These are phyloP conservation scores for Lasiodiplodia hormozganensis DNA, from an alignment of 2,329 filamentous ascomycete genomes.

Conservation along the genomic window DNA sequence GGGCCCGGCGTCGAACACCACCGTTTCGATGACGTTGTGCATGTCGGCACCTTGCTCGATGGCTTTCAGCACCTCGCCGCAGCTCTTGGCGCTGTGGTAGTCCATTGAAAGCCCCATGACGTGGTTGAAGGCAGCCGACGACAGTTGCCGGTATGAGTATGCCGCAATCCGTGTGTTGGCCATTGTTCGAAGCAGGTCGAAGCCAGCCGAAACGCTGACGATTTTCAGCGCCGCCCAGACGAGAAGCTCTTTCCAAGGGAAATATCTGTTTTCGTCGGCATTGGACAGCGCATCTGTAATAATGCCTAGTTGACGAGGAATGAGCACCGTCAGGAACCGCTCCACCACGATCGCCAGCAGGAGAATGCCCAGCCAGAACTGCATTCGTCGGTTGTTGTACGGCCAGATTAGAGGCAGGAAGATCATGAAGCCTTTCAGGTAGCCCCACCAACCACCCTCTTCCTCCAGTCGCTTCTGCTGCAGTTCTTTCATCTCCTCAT, in stretches of 20 bases:
- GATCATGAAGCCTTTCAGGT: conserved; percentile 71
- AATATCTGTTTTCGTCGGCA: background rate
- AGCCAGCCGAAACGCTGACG: background rate
- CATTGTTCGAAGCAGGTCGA: background rate
- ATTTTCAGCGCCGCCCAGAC: background rate
- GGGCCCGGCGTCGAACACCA: conserved; percentile 66
- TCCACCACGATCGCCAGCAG: conserved; percentile 68
- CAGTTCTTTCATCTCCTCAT: conserved; percentile 59
- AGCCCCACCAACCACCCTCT: conserved; percentile 75
- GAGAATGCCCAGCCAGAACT: conserved; percentile 69
- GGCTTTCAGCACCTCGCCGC: conserved; percentile 68
- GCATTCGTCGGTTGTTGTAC: conserved; percentile 65
- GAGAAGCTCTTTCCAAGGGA: conserved; percentile 18
- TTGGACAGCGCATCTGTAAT: conserved; percentile 68
- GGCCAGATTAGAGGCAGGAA: conserved; percentile 81
- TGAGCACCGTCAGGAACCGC: conserved; percentile 73
- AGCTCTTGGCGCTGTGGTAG: conserved; percentile 72
- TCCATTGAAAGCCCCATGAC: conserved; percentile 73
- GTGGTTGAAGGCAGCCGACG: conserved; percentile 68
- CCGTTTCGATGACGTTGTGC: conserved; percentile 64
- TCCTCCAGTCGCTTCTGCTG: conserved; percentile 66
- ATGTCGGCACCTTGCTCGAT: conserved; percentile 69
- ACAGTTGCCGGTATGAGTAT: conserved; percentile 65
- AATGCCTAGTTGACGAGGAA: conserved; percentile 76
- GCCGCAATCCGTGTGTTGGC: background rate